Conservation (phyloP, 371 early-diverging fungal genomes). For the Zychaea mexicana region DNA sequence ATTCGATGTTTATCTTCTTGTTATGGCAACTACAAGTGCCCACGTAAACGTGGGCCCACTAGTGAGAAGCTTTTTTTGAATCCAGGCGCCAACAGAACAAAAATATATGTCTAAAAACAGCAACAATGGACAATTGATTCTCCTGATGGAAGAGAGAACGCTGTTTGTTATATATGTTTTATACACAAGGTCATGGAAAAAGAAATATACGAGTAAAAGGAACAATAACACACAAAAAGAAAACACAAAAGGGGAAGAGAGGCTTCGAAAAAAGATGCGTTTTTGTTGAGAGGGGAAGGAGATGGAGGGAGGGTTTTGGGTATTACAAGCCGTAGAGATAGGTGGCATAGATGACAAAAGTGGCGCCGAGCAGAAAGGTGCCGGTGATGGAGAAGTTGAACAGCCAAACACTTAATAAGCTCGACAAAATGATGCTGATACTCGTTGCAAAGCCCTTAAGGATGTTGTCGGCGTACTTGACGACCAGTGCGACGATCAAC, state of each 20-base stretch:
- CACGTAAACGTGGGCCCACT: no score
- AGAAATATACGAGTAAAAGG: no score
- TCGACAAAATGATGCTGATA: conserved; percentile 90
- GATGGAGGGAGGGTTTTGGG: background rate
- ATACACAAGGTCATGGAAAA: no score
- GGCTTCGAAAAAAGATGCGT: background rate
- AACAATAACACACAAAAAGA: background rate
- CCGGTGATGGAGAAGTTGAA: conserved; percentile 75
- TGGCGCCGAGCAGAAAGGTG: conserved; percentile 78
- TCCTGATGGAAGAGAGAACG: no score
- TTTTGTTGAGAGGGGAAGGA: background rate
- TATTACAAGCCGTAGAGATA: conserved; percentile 70
- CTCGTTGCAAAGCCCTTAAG: conserved; percentile 96
- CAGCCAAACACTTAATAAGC: conserved; percentile 71
- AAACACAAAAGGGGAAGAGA: background rate
- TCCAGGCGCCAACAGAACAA: no score
- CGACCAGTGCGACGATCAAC: conserved; percentile 91
- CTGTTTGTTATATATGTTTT: no score
- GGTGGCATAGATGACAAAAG: conserved; percentile 77
- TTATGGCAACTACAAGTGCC: no score
- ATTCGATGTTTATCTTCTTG: no score
- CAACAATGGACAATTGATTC: no score
- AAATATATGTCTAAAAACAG: no score
- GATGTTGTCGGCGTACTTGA: conserved; percentile 96
- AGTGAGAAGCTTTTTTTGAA: no score